Evolutionary conservation across 768 basidiomycete species (phyloP).

Genomic region (Sporobolomyces phaffii): DNA sequence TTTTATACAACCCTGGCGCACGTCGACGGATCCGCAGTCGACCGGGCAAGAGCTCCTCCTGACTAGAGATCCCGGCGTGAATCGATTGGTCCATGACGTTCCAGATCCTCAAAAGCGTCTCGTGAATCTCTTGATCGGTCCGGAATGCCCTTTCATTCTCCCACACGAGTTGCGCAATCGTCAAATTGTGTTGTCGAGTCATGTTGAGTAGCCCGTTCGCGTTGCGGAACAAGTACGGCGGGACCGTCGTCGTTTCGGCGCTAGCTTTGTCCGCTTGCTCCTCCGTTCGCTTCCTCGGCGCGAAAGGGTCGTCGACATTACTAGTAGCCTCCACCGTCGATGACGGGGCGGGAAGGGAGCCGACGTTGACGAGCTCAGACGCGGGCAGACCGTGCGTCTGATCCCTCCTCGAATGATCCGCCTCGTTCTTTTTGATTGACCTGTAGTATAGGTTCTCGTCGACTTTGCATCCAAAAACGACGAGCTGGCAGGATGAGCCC

Average conservation of each 20-base stretch:
- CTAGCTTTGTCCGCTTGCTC: neutral
- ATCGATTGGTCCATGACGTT: conserved; percentile 88
- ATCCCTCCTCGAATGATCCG: conserved; percentile 64
- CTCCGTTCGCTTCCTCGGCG: neutral
- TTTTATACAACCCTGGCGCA: conserved; percentile 80
- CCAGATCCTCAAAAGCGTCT: conserved; percentile 23
- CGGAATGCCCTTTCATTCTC: conserved; percentile 62
- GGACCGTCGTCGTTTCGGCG: neutral
- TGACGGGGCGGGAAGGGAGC: too few species aligned
- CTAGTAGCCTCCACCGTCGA: too few species aligned
- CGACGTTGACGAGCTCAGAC: neutral
- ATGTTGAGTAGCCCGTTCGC: conserved; percentile 42
- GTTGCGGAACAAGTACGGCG: conserved; percentile 44
- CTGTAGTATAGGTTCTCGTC: conserved; percentile 88
- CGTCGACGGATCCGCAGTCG: conserved; percentile 68
- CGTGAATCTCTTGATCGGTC: conserved; percentile 32
- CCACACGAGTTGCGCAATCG: conserved; percentile 82
- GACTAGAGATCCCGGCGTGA: conserved; percentile 69
- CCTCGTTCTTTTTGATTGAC: conserved; percentile 72
- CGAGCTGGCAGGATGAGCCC: too few species aligned
- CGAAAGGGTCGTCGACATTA: too few species aligned
- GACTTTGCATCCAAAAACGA: neutral
- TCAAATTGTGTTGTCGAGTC: conserved; percentile 52
- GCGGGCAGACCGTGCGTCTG: conserved; percentile 41
- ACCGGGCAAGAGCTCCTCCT: conserved; percentile 72